phyloP scores from a whole-genome alignment of 202 grass and related monocot genomes.

The Setaria viridis region DNA sequence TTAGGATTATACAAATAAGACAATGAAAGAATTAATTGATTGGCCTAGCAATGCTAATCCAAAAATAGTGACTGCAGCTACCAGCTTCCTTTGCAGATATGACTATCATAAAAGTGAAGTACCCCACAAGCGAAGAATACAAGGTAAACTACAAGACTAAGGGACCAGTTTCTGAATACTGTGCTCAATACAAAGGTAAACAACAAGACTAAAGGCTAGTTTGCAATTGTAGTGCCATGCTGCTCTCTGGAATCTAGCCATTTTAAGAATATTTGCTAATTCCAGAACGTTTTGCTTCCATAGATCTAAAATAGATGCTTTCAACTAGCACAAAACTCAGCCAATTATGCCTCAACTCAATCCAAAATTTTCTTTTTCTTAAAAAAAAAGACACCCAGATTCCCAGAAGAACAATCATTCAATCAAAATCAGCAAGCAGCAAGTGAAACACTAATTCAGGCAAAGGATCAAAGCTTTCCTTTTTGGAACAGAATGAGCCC shows the following conservation, averaged over 20 bases:
- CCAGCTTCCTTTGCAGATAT: constrained; percentile 39
- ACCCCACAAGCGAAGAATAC: not conserved
- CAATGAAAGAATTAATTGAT: constrained; percentile 29
- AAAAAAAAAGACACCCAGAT: not conserved
- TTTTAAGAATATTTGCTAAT: not conserved
- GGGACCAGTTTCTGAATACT: not conserved
- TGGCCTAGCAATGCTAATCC: constrained; percentile 20
- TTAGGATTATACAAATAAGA: constrained; percentile 18
- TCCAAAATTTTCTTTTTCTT: not conserved
- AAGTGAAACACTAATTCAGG: constrained; percentile 23
- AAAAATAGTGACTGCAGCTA: constrained; percentile 17
- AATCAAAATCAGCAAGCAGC: not conserved
- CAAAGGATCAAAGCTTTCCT: not conserved
- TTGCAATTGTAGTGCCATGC: not conserved
- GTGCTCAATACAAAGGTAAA: constrained; percentile 8
- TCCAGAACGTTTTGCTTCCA: not conserved
- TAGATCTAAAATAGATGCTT: constrained; percentile 2
- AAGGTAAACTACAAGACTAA: constrained; percentile 25
- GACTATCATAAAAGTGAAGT: constrained; percentile 29
- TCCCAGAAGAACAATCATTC: not conserved
- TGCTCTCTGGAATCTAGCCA: not conserved
- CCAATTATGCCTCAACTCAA: not conserved
- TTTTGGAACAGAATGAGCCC: not conserved
- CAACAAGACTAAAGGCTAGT: not conserved
- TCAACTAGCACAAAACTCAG: not conserved